Conservation (phyloP, 2,329 filamentous ascomycete genomes). For the Fusarium ambrosium region DNA sequence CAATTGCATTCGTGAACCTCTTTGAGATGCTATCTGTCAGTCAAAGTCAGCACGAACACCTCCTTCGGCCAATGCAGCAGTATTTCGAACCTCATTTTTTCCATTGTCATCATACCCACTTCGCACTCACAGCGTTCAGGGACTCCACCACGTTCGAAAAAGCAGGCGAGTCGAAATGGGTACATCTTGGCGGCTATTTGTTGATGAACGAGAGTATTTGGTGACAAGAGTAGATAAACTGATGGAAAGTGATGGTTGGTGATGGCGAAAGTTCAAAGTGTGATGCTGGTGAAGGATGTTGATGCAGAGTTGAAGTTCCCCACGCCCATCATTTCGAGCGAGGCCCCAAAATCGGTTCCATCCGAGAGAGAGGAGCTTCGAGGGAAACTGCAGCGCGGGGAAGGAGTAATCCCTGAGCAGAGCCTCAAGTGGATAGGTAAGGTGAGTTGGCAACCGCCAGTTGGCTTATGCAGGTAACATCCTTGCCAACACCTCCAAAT, state of each 20-base stretch:
- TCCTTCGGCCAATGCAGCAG: background rate
- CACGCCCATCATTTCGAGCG: background rate
- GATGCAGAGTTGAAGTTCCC: background rate
- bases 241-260: background rate
- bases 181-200: background rate
- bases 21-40: background rate
- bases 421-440: background rate
- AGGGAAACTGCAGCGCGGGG: background rate
- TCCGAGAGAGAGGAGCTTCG: background rate
- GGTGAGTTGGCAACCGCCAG: background rate
- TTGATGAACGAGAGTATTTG: background rate
- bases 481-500: background rate
- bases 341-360: background rate
- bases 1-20: background rate
- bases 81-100: background rate
- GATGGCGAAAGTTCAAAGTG: background rate
- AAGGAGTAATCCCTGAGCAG: background rate
- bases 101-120: no score
- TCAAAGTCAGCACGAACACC: background rate
- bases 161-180: background rate
- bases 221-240: background rate
- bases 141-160: no score
- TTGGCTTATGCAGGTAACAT: background rate
- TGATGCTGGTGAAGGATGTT: background rate
- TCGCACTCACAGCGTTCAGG: no score